phyloP scores from a whole-genome alignment of 495 filamentous ascomycete species.

The Penicillium simplicissimum region DNA sequence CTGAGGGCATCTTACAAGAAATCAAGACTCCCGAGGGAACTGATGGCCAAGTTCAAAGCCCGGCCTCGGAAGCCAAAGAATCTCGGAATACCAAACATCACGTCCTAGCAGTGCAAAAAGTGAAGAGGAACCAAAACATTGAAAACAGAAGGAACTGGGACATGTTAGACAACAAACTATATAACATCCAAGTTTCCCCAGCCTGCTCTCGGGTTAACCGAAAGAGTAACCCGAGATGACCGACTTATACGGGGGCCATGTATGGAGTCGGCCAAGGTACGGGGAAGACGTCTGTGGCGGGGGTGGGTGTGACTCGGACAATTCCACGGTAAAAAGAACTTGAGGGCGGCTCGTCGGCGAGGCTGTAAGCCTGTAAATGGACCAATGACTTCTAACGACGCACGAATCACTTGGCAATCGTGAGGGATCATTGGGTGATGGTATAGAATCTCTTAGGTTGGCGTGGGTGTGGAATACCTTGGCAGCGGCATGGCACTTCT shows the following conservation, averaged over 20 bases:
- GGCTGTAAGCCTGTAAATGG: slow-evolving; percentile 23
- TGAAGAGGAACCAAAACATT: slow-evolving; percentile 12
- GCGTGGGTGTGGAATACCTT: slow-evolving; percentile 18
- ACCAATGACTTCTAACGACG: slow-evolving; percentile 1
- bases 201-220: slow-evolving; percentile 20
- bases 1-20: slow-evolving; percentile 47
- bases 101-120: slow-evolving; percentile 17
- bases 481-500: slow-evolving; percentile 10
- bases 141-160: not conserved
- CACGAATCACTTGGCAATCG: slow-evolving; percentile 5
- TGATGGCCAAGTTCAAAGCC: slow-evolving; percentile 65
- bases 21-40: slow-evolving; percentile 65
- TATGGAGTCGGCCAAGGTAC: slow-evolving; percentile 26
- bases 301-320: slow-evolving; percentile 7
- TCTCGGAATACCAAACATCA: slow-evolving; percentile 43
- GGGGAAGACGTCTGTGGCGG: slow-evolving; percentile 24
- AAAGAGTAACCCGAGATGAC: slow-evolving; percentile 28
- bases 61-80: slow-evolving; percentile 66
- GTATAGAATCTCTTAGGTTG: slow-evolving; percentile 20
- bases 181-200: slow-evolving; percentile 15
- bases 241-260: slow-evolving; percentile 3
- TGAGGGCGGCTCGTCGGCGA: slow-evolving; percentile 16
- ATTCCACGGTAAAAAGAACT: slow-evolving; percentile 15
- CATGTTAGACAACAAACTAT: slow-evolving; percentile 23
- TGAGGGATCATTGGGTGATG: slow-evolving; percentile 8